Conservation (phyloP, 176 grass and related monocot genomes). For the Eleusine indica region DNA sequence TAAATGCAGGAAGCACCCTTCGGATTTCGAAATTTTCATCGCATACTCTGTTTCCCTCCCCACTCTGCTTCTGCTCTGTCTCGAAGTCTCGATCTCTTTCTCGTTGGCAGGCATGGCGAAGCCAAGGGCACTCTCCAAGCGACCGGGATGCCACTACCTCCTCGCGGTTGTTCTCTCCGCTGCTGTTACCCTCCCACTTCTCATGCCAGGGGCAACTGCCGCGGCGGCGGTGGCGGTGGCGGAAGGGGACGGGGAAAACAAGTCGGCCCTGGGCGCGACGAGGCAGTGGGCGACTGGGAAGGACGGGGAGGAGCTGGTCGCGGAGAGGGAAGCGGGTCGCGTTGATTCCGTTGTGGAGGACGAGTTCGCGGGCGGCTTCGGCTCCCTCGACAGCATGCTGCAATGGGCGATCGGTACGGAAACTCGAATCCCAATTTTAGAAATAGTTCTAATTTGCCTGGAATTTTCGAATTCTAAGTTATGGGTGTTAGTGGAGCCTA, state of each 20-base stretch:
- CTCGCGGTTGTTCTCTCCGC: not conserved
- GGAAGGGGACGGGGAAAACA: conserved; percentile 45
- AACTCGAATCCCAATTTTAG: not conserved
- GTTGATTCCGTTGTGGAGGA: conserved; percentile 51
- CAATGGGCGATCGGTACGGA: conserved; percentile 91
- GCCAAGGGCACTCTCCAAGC: conserved; percentile 13
- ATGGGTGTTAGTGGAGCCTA: no score
- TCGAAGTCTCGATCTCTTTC: not conserved
- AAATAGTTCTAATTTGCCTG: conserved; percentile 1
- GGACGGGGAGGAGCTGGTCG: conserved; percentile 50
- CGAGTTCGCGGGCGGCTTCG: conserved; percentile 75
- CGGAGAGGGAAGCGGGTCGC: conserved; percentile 12
- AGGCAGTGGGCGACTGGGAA: conserved; percentile 56
- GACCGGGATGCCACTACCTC: not conserved
- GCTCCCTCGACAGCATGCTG: conserved; percentile 90
- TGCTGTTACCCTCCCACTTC: not conserved
- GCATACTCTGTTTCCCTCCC: not conserved
- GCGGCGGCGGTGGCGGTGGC: conserved; percentile 17
- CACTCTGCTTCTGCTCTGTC: conserved; percentile 6
- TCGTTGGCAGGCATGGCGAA: conserved; percentile 42
- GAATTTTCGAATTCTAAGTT: not conserved
- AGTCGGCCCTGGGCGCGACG: conserved; percentile 36
- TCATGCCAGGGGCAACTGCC: conserved; percentile 32
- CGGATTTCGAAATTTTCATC: conserved; percentile 23
- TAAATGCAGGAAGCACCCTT: conserved; percentile 33